These are phyloP conservation scores for Termitomyces sp. DNA, from an alignment of 768 basidiomycete genomes.

Conservation along the genomic window DNA sequence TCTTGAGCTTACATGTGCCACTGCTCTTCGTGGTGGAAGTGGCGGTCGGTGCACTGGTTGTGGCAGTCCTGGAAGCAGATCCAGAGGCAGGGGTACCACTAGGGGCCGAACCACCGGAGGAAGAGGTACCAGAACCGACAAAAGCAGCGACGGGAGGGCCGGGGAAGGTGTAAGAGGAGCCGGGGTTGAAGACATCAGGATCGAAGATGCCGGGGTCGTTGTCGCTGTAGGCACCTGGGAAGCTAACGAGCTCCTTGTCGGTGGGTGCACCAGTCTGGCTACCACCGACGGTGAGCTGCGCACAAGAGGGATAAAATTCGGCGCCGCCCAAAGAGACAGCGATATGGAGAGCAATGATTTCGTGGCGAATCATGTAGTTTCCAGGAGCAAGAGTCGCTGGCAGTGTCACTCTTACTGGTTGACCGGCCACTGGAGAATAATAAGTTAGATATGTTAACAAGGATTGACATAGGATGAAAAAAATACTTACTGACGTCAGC, in stretches of 20 bases:
- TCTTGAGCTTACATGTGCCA: slow-evolving; percentile 18
- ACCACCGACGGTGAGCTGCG: slow-evolving; percentile 54
- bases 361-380: slow-evolving; percentile 74
- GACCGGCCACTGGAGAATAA: slow-evolving; percentile 32
- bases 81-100: slow-evolving; percentile 7
- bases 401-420: slow-evolving; percentile 36
- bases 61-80: slow-evolving; percentile 8
- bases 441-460: background rate
- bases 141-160: slow-evolving; percentile 48
- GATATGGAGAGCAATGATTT: slow-evolving; percentile 76
- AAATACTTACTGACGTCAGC: slow-evolving; percentile 44
- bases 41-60: background rate
- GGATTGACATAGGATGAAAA: background rate
- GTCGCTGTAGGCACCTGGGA: slow-evolving; percentile 75
- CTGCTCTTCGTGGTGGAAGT: slow-evolving; percentile 12
- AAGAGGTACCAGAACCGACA: slow-evolving; percentile 19
- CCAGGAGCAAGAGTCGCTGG: slow-evolving; percentile 58
- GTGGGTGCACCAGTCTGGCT: slow-evolving; percentile 45
- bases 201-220: slow-evolving; percentile 69
- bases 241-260: slow-evolving; percentile 48
- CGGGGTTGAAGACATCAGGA: slow-evolving; percentile 37
- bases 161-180: slow-evolving; percentile 40
- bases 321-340: slow-evolving; percentile 56
- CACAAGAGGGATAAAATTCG: slow-evolving; percentile 79
- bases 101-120: background rate